Evolutionary conservation across 805 yeast genomes (phyloP), one percentile per base, ranked within the genome.

Genomic region (Yamadazyma paraphyllophila): DNA sequence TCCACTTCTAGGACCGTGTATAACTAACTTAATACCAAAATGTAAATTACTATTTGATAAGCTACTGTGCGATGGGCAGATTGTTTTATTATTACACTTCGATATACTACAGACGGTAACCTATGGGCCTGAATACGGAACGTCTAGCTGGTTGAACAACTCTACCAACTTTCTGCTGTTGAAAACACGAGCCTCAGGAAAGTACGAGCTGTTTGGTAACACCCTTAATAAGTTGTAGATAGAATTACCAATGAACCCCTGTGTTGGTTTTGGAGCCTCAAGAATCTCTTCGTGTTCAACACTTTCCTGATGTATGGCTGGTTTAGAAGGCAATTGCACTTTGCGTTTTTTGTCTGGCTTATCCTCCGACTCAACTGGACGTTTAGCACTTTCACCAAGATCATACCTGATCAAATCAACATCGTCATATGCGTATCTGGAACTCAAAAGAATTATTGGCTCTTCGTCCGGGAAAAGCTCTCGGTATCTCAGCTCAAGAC

Each of bases 391-490:
- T 11, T 55, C 60, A 9, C 67, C 72, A 41, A 70, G 56, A 48
- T 74, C 79, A 44, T 58, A 62, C 42, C 54, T 53, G 25, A 71
- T 66, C 36, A 70, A 73, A 48, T 74, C 67, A 11, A 65, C 44
- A 29, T 58, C 61, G 24, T 65, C 63, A 24, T 65, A 61, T 37
- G 68, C 67, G 53, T 76, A 59, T 54, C 78, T 55, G 61, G 67
- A 69, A 35, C 63, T 59, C 37, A 63, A 69, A 52, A 62, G 67
- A 32, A 54, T 66, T 42, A 57, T 63, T 44, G 69, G 67, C 38
- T 76, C 73, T 26, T 78, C 83, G 4, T 80, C 77, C 0, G 91
- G 87, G 61, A 88, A 90, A 30, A 75, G 64, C 49, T 80, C 82
- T 27, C 74, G 67, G 62, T 76, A 90, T 50, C 95, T 76, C 45